Percentiles rank a stretch among this genome's conserved stretches.
Evolutionary conservation across 805 yeast genomes (phyloP).

Genomic region (Phaffomyces thermotolerans): DNA sequence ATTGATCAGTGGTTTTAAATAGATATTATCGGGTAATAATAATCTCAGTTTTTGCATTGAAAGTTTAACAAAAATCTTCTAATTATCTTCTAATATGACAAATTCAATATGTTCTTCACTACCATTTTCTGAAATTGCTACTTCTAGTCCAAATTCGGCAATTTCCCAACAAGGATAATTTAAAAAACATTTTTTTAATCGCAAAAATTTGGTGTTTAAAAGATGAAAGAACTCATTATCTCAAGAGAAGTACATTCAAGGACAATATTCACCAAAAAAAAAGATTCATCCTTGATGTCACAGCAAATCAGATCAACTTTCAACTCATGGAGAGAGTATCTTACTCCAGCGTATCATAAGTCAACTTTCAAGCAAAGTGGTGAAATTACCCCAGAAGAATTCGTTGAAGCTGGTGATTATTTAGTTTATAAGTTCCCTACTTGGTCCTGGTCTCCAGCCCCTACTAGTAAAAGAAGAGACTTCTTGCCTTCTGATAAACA

Average conservation of each 20-base stretch:
- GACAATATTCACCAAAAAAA: not conserved
- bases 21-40: no score
- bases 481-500: constrained; percentile 87
- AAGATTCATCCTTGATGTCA: constrained; percentile 1
- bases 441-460: constrained; percentile 83
- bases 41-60: no score
- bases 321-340: constrained; percentile 81
- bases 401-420: constrained; percentile 91
- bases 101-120: no score
- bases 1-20: no score
- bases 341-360: constrained; percentile 84
- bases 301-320: constrained; percentile 57
- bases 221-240: no score
- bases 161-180: not conserved
- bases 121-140: no score
- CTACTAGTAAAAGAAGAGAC: constrained; percentile 45
- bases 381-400: constrained; percentile 92
- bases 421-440: constrained; percentile 89
- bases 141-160: not conserved
- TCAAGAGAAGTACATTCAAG: not conserved
- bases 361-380: constrained; percentile 85
- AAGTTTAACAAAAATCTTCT: not conserved
- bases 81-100: no score
- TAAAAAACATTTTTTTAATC: not conserved
- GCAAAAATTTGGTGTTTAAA: no score